Conservation (phyloP, 2,329 filamentous ascomycete genomes). For the Neonectria coccinea region DNA sequence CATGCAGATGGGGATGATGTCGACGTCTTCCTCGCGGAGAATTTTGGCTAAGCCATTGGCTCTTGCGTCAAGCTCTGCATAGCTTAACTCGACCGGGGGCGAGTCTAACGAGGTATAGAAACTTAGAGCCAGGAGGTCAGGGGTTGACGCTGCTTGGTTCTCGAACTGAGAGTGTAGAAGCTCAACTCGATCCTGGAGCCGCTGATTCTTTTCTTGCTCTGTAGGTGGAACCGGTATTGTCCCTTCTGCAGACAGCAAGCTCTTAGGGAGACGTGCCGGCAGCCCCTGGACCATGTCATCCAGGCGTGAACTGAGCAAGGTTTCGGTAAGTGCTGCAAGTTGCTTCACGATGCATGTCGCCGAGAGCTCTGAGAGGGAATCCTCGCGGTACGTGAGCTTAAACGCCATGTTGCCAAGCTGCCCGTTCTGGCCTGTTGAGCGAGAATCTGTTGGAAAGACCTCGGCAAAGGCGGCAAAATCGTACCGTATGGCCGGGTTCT, state of each 20-base stretch:
- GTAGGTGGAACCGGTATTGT: neutral
- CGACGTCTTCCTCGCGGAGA: constrained; percentile 76
- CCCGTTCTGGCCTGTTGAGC: neutral
- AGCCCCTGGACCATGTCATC: constrained; percentile 17
- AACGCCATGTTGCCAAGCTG: constrained; percentile 10
- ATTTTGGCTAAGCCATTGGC: constrained; percentile 78
- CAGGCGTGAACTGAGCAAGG: constrained; percentile 24
- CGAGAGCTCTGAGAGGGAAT: constrained; percentile 32
- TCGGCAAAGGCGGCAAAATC: neutral
- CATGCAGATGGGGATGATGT: constrained; percentile 53
- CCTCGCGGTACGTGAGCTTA: constrained; percentile 24
- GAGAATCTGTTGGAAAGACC: neutral
- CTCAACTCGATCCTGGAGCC: constrained; percentile 22
- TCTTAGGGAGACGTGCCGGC: neutral
- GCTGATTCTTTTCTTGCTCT: neutral
- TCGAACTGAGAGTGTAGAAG: constrained; percentile 44
- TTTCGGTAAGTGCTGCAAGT: constrained; percentile 30
- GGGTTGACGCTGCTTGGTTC: constrained; percentile 34
- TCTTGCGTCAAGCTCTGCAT: constrained; percentile 69
- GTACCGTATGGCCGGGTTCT: neutral
- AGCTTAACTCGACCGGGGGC: constrained; percentile 51
- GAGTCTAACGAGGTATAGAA: neutral
- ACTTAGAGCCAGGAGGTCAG: constrained; percentile 24
- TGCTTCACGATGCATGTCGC: constrained; percentile 35
- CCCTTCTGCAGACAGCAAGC: neutral